phyloP scores from a whole-genome alignment of 2,329 filamentous ascomycete genomes.

The Diaporthe capsici region DNA sequence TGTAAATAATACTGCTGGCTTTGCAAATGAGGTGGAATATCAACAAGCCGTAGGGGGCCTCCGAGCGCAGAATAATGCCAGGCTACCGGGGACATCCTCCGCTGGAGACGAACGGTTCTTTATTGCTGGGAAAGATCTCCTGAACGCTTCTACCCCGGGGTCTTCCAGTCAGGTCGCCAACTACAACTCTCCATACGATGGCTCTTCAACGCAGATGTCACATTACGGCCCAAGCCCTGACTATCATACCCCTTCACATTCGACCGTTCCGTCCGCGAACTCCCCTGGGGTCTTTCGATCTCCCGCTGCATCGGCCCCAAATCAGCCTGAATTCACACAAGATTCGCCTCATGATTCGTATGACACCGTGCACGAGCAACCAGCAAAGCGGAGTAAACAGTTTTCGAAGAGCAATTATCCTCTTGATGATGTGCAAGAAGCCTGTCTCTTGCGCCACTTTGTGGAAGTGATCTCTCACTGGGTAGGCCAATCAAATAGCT shows the following conservation, averaged over 20 bases:
- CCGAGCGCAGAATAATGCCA: not conserved
- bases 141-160: not conserved
- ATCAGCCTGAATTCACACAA: not conserved
- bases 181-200: constrained; percentile 16
- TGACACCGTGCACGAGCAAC: not conserved
- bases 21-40: not conserved
- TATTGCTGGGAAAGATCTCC: constrained; percentile 21
- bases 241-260: constrained; percentile 11
- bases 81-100: not conserved
- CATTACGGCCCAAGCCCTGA: constrained; percentile 3
- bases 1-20: not conserved
- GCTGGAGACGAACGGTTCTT: constrained; percentile 7
- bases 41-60: not conserved
- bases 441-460: constrained; percentile 10
- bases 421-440: constrained; percentile 25
- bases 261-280: not conserved
- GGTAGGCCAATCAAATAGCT: not conserved
- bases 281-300: constrained; percentile 12
- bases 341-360: not conserved
- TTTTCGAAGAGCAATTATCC: not conserved
- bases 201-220: constrained; percentile 14
- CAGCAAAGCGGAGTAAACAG: not conserved
- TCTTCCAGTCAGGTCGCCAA: not conserved
- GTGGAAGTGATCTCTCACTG: constrained; percentile 15
- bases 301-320: not conserved